Evolutionary conservation across 2,329 filamentous ascomycete genomes (phyloP).

Genomic region (Scopulariopsis brevicaulis): DNA sequence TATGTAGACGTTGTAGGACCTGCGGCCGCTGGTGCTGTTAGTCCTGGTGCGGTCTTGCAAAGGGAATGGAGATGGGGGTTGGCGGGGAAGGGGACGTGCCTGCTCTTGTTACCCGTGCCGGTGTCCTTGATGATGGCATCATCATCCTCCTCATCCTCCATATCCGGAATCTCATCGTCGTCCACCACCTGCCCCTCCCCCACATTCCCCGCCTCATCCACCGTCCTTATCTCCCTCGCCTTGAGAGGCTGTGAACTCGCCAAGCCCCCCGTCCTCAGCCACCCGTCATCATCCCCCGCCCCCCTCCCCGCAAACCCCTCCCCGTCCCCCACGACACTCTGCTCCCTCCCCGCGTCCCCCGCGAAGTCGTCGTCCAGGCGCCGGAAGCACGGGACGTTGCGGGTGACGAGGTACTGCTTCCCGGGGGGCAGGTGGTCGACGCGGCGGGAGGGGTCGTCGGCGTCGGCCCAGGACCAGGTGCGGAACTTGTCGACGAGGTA

Average conservation of each 20-base stretch:
- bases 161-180: conserved; percentile 82
- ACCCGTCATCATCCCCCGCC: conserved; percentile 68
- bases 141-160: conserved; percentile 96
- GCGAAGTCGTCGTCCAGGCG: conserved; percentile 90
- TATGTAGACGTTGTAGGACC: conserved; percentile 98
- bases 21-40: conserved; percentile 48
- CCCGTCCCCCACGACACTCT: conserved; percentile 74
- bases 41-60: conserved; percentile 6
- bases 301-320: conserved; percentile 39
- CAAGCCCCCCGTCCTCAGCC: conserved; percentile 78
- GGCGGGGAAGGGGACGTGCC: conserved; percentile 20
- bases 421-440: conserved; percentile 71
- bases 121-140: conserved; percentile 89
- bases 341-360: conserved; percentile 74
- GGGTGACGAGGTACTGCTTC: conserved; percentile 93
- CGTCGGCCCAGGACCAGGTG: conserved; percentile 93
- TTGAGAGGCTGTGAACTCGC: conserved; percentile 65
- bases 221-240: conserved; percentile 70
- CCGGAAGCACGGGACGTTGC: conserved; percentile 86
- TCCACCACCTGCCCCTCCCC: conserved; percentile 66
- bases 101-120: conserved; percentile 31
- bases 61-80: not conserved
- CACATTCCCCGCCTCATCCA: conserved; percentile 81
- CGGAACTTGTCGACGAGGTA: conserved; percentile 99
- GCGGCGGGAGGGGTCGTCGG: conserved; percentile 68